Conservation (phyloP, 495 filamentous ascomycete genomes). For the Cenococcum geophilum region DNA sequence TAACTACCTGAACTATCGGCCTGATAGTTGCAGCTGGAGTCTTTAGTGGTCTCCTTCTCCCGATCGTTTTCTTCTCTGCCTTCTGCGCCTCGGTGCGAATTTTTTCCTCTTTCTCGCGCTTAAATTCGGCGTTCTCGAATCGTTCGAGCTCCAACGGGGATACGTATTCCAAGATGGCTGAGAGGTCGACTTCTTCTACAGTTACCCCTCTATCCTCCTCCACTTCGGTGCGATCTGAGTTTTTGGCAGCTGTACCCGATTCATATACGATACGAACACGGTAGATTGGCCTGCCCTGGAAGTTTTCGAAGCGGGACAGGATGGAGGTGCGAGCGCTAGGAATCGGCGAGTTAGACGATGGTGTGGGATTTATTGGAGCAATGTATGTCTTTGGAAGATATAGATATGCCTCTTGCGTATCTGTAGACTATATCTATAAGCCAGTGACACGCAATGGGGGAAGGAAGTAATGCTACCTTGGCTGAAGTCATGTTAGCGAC, state of each 20-base stretch:
- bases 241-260: not conserved
- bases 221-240: not conserved
- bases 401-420: no score
- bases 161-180: not conserved
- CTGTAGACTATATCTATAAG: no score
- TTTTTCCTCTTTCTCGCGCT: not conserved
- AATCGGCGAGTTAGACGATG: not conserved
- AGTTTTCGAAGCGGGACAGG: not conserved
- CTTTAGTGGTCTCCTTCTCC: not conserved
- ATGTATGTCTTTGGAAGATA: not conserved
- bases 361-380: not conserved
- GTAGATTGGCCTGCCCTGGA: not conserved
- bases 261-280: not conserved
- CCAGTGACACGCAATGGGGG: no score
- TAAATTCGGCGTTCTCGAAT: conserved; percentile 1
- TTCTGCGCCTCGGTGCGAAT: not conserved
- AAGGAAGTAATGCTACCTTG: no score
- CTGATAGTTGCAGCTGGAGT: no score
- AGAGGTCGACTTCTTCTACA: not conserved
- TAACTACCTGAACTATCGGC: no score
- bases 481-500: no score
- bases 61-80: not conserved
- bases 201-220: not conserved
- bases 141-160: not conserved
- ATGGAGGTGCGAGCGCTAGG: not conserved